phyloP scores from a whole-genome alignment of 2,329 filamentous ascomycete genomes.

The Rutstroemia sp. region DNA sequence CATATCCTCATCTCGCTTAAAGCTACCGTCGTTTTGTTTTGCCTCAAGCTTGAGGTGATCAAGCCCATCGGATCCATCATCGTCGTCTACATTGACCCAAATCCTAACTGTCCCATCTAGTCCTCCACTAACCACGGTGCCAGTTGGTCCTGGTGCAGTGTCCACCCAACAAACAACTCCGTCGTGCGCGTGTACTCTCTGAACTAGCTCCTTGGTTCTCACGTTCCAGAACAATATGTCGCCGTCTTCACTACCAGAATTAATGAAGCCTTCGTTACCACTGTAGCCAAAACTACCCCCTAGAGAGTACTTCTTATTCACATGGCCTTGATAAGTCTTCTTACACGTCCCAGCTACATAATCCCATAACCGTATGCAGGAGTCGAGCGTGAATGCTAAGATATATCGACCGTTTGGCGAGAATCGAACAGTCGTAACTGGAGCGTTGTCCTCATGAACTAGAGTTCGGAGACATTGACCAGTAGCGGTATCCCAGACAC shows the following conservation, averaged over 20 bases:
- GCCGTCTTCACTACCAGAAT: conserved; percentile 82
- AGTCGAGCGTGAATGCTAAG: conserved; percentile 85
- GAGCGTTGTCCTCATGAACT: conserved; percentile 91
- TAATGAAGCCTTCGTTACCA: conserved; percentile 53
- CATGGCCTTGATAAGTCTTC: conserved; percentile 95
- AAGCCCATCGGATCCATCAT: conserved; percentile 13
- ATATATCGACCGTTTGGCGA: conserved; percentile 91
- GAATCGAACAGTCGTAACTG: conserved; percentile 84
- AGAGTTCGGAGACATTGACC: conserved; percentile 92
- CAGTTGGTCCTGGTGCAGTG: conserved; percentile 44
- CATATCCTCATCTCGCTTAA: conserved; percentile 7
- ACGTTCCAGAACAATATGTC: conserved; percentile 87
- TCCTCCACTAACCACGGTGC: conserved; percentile 52
- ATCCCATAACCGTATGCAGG: conserved; percentile 86
- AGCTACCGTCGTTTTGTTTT: conserved; percentile 9
- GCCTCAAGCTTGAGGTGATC: conserved; percentile 14
- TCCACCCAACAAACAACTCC: conserved; percentile 63
- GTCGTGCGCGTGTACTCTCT: conserved; percentile 50
- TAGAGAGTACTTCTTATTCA: conserved; percentile 78
- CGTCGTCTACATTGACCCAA: conserved; percentile 42
- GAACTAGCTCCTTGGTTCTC: conserved; percentile 72
- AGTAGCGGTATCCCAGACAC: conserved; percentile 92
- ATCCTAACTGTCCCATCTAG: conserved; percentile 54
- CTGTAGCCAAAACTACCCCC: conserved; percentile 74
- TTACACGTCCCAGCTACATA: conserved; percentile 86